Evolutionary conservation across 805 yeast genomes (phyloP).

Genomic region (Wickerhamiella qilinensis): DNA sequence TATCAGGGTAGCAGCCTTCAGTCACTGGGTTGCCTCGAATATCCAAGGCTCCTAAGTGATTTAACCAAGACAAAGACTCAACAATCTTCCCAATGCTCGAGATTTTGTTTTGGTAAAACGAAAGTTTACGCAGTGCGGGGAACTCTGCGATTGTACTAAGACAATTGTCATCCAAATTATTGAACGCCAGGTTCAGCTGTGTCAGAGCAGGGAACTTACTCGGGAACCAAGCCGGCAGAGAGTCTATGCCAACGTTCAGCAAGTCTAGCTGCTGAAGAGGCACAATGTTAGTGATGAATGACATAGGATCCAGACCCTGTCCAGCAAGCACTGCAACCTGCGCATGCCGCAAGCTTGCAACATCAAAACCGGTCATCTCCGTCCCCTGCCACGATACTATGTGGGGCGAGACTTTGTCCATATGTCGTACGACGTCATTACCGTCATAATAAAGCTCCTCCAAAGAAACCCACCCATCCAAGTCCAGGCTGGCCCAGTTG

Average conservation of each 20-base stretch:
- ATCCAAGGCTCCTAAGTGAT: conserved; percentile 10
- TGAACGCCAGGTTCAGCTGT: conserved; percentile 13
- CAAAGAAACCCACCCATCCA: conserved; percentile 10
- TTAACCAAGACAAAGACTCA: conserved; percentile 3
- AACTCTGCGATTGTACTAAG: conserved; percentile 6
- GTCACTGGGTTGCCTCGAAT: conserved; percentile 8
- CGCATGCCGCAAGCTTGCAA: conserved; percentile 2
- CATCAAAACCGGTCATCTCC: conserved; percentile 3
- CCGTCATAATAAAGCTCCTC: conserved; percentile 14
- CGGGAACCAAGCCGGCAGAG: conserved; percentile 11
- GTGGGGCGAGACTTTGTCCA: conserved; percentile 7
- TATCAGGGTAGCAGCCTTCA: conserved; percentile 2
- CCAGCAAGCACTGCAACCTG: conserved; percentile 11
- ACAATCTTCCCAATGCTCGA: conserved; percentile 1
- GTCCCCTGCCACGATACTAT: conserved; percentile 13
- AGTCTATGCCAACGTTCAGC: conserved; percentile 4
- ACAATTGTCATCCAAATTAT: conserved; percentile 8
- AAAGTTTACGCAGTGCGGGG: conserved; percentile 11
- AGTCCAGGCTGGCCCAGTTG: conserved; percentile 11
- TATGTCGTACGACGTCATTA: conserved; percentile 6
- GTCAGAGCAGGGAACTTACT: conserved; percentile 11
- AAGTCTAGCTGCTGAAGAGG: conserved; percentile 15
- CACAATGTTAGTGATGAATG: conserved; percentile 1
- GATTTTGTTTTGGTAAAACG: conserved; percentile 12
- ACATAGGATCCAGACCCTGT: background rate